Base-by-base conservation (phyloP, 495 filamentous ascomycete species). In the Aspergillus diversus region DNA sequence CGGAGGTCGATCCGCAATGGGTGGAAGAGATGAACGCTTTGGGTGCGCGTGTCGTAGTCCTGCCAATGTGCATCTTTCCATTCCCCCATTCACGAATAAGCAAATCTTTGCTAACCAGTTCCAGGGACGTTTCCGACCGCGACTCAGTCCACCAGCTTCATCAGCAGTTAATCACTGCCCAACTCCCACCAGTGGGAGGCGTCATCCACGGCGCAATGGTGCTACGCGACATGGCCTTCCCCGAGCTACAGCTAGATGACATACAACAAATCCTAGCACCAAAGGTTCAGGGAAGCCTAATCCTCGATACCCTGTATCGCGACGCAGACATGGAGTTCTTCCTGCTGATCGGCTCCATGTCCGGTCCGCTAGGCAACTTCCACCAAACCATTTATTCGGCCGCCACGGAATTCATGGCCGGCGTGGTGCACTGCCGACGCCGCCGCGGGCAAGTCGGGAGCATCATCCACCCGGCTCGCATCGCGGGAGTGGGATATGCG, bases 361-460 rank as follows among this genome's bases (percentile, higher is more conserved):
- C 63, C 1, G 53, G 42, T 13, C 37, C 73, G 4, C 32, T 69
- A 9, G 78, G 78, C 11, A 75, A 72, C 37, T 17, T 17, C 16
- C 72, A 69, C 31, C 84, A 87, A 63, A 71, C 77, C 32, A 81
- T 81, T 67, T 87, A 87, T 63, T 69, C 77, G 0, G 80, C 83
- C 0, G 84, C 80, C 8, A 86, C 84, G 63, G 74, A 77, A 70
- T 87, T 83, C 75, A 77, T 64, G 76, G 76, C 64, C 7, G 59
- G 63, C 11, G 57, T 83, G 2, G 74, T 71, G 0, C 34, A 53
- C 3, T 64, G 78, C 52, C 68, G 81, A 0, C 57, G 73, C 27
- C 58, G 37, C n/a, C 71, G 75, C 2, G 78, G 78, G 5, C 34
- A 70, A 1, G 70, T 63, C 32, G 73, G 32, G 0, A 63, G 57